Conservation (phyloP, 2,329 filamentous ascomycete genomes). For the Botrytis porri region DNA sequence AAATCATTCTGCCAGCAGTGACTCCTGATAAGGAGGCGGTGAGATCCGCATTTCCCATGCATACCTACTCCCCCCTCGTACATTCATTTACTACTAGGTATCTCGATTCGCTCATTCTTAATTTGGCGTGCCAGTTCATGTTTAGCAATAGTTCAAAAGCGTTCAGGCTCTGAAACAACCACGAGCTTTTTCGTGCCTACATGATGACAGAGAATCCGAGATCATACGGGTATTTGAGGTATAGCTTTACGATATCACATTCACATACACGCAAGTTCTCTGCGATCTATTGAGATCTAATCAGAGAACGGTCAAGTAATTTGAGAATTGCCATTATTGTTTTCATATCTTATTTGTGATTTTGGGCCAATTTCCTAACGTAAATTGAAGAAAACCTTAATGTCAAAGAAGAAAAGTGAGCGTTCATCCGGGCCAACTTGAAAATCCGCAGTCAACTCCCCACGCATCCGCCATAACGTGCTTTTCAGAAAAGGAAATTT, state of each 20-base stretch:
- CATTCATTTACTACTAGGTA: background rate
- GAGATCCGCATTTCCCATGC: background rate
- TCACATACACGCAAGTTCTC: background rate
- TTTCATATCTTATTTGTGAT: constrained; percentile 14
- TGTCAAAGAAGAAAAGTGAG: constrained; percentile 30
- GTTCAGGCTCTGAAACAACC: too few species aligned
- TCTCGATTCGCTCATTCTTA: background rate
- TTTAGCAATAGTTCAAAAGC: background rate
- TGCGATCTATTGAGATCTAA: background rate
- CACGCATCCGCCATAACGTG: constrained; percentile 20
- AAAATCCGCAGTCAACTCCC: constrained; percentile 21
- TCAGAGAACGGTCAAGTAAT: background rate
- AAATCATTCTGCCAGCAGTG: constrained; percentile 12
- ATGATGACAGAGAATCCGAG: background rate
- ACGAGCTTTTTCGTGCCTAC: background rate
- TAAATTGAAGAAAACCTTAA: constrained; percentile 27
- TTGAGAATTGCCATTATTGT: background rate
- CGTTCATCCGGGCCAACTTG: constrained; percentile 29
- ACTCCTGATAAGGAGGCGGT: constrained; percentile 16
- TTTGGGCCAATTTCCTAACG: constrained; percentile 29
- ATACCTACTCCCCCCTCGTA: background rate
- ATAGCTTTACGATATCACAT: background rate
- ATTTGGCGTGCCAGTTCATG: background rate
- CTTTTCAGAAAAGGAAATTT: constrained; percentile 33
- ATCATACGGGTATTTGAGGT: background rate